Evolutionary conservation across 108 stramenopile genomes (phyloP), one percentile per base, ranked within the genome.

Genomic region (Pseudonitzschia multistriata): DNA sequence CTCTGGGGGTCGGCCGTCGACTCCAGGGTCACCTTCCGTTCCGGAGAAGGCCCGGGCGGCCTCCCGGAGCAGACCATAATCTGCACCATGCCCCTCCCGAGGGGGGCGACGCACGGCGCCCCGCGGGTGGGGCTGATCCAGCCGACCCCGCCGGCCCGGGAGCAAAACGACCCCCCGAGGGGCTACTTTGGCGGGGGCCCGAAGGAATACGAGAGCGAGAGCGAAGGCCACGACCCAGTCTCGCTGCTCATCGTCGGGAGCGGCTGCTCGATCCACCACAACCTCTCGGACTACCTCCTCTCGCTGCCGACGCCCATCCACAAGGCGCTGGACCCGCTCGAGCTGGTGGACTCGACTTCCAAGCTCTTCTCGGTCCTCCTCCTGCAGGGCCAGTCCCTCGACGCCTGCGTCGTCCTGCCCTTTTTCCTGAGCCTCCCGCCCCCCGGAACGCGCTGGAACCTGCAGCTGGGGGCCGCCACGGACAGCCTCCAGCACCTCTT

Each of bases 121-220:
- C 93, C 89, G 21, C 86, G 89, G 48, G 93, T 94, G 27, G 93
- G 93, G 40, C 72, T 94, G 21, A 76, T 91, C 25, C 87, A 89
- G 55, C 93, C 93, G 7, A 80, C 72, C 35, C 68, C 77, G 35
- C 84, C 85, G n/a, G n/a, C n/a, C n/a, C n/a, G n/a, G n/a, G n/a
- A n/a, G n/a, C n/a, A n/a, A n/a, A n/a, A n/a, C n/a, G n/a, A n/a
- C n/a, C n/a, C n/a, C n/a, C n/a, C n/a, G n/a, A n/a, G n/a, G n/a
- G n/a, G n/a, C n/a, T n/a, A n/a, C n/a, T n/a, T n/a, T n/a, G n/a
- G n/a, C n/a, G n/a, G n/a, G n/a, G n/a, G n/a, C n/a, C n/a, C n/a
- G n/a, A n/a, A n/a, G n/a, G n/a, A n/a, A n/a, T n/a, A n/a, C 2
- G 42, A 45, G 11, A 45, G 42, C 42, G 42, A 17, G 42, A 17